Percentiles rank a stretch among this genome's conserved stretches.
Conservation (phyloP, 441 rosid species). For the Pelargonium cotyledonis region DNA sequence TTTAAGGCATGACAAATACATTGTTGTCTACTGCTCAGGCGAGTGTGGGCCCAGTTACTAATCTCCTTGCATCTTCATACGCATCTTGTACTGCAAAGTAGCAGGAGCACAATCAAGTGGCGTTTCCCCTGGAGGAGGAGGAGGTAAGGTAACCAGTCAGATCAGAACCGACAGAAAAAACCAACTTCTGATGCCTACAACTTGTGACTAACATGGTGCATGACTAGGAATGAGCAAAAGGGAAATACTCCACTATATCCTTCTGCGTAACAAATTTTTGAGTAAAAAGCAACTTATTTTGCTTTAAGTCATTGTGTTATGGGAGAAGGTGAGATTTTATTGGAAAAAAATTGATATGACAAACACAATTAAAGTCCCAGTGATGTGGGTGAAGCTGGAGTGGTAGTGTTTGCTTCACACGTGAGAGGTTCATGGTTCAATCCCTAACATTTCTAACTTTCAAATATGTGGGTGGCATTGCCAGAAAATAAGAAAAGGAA, state of each 20-base stretch:
- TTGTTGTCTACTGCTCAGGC: not conserved
- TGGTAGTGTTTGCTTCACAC: not conserved
- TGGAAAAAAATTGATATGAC: not conserved
- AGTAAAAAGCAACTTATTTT: not conserved
- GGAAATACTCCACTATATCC: not conserved
- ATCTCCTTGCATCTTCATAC: constrained; percentile 33
- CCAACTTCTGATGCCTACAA: constrained; percentile 1
- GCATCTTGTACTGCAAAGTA: constrained; percentile 84
- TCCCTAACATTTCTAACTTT: too few relatives aligned
- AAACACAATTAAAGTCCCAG: not conserved
- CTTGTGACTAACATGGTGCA: not conserved
- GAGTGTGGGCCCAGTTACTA: too few relatives aligned
- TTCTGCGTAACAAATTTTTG: not conserved
- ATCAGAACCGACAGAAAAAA: not conserved
- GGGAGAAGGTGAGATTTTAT: constrained; percentile 3
- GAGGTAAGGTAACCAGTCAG: constrained; percentile 8
- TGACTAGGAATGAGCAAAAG: constrained; percentile 1
- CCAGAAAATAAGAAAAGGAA: not conserved
- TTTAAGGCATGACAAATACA: not conserved
- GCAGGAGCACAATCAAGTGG: constrained; percentile 88
- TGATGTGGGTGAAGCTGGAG: too few relatives aligned
- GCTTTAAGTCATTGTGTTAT: not conserved
- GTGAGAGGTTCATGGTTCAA: not conserved
- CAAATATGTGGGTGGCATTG: too few relatives aligned
- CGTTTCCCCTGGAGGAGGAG: constrained; percentile 53